Percentiles rank a stretch among this genome's conserved stretches.
Conservation (phyloP, 805 yeast genomes). For the Metschnikowia drakensbergensis region DNA sequence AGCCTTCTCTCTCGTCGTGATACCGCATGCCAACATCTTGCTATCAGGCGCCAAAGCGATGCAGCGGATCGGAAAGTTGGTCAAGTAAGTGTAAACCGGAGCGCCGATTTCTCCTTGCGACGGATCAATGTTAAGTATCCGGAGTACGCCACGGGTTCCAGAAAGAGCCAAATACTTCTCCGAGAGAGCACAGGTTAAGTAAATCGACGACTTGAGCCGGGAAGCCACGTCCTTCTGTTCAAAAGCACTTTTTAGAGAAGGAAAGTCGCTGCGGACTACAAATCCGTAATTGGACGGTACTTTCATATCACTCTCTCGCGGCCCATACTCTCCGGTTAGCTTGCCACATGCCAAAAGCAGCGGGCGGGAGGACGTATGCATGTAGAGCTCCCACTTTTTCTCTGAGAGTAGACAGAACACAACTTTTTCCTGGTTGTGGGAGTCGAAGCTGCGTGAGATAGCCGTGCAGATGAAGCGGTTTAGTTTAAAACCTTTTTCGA, state of each 20-base stretch:
- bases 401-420: constrained; percentile 64
- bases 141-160: constrained; percentile 67
- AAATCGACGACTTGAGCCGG: constrained; percentile 53
- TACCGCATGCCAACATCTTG: constrained; percentile 68
- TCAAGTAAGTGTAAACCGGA: constrained; percentile 63
- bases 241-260: constrained; percentile 8
- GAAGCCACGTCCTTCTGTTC: constrained; percentile 27
- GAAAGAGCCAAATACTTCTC: constrained; percentile 60
- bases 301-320: constrained; percentile 26
- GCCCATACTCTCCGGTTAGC: constrained; percentile 65
- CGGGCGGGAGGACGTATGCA: constrained; percentile 48
- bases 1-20: constrained; percentile 71
- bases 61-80: constrained; percentile 76
- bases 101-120: constrained; percentile 41
- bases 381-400: constrained; percentile 69
- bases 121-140: constrained; percentile 53
- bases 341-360: constrained; percentile 62
- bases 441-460: constrained; percentile 30
- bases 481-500: constrained; percentile 23
- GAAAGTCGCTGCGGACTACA: constrained; percentile 27
- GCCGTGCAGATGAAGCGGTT: constrained; percentile 28
- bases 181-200: constrained; percentile 55
- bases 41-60: constrained; percentile 67
- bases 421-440: constrained; percentile 54
- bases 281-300: constrained; percentile 21